A percentile compares a stretch with the other conserved stretches of the same genome.
These are phyloP conservation scores for Zostera marina DNA, from an alignment of 116 monocot genomes.

Conservation along the genomic window DNA sequence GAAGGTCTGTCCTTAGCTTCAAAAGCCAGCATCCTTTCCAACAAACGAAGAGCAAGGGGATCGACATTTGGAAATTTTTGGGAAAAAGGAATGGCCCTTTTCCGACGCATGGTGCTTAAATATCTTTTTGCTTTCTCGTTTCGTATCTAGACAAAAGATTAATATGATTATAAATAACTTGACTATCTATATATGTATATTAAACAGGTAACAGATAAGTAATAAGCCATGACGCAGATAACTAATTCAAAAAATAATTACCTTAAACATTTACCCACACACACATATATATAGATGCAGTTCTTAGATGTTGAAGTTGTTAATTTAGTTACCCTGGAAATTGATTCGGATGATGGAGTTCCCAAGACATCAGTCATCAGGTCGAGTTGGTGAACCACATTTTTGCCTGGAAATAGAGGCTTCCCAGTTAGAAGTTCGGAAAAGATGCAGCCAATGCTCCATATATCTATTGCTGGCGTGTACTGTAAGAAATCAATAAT, in stretches of 20 bases:
- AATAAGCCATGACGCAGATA: no score
- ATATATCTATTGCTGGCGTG: conserved; percentile 54
- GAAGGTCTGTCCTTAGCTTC: conserved; percentile 80
- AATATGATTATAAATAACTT: not conserved
- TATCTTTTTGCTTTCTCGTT: conserved; percentile 85
- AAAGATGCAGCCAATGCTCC: conserved; percentile 81
- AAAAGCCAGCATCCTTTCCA: conserved; percentile 84
- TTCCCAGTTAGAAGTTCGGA: conserved; percentile 61
- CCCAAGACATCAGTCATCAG: conserved; percentile 59
- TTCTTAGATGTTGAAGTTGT: not conserved
- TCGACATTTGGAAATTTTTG: conserved; percentile 84
- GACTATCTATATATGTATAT: no score
- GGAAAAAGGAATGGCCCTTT: conserved; percentile 49
- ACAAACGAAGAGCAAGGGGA: conserved; percentile 65
- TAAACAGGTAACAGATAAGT: not conserved
- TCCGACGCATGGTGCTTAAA: conserved; percentile 74
- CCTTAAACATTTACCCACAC: no score
- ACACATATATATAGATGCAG: no score
- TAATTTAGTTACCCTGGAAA: conserved; percentile 11
- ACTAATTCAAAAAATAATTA: no score
- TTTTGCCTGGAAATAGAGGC: conserved; percentile 63
- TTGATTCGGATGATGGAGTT: conserved; percentile 36
- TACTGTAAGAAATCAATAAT: conserved; percentile 19
- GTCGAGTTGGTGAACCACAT: conserved; percentile 66
- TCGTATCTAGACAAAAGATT: conserved; percentile 28